Base-by-base conservation (phyloP, 805 yeast genomes). In the Ogataea populi-albae region DNA sequence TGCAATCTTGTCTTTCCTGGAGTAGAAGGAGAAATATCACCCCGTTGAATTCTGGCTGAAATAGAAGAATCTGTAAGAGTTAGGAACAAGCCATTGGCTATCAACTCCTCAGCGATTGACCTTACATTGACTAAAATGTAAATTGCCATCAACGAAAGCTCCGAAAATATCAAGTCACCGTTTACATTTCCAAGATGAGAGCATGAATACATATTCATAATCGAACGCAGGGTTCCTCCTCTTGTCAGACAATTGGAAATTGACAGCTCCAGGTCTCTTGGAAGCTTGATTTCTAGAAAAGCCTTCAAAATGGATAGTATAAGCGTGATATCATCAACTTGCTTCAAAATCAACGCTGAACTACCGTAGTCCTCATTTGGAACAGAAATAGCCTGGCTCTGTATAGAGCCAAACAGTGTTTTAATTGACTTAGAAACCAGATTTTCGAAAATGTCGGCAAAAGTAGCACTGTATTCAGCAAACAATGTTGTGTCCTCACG, bases 61-160 rank as follows among this genome's bases (percentile, higher is more conserved):
- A 86, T 68, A 5, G 88, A 80, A 37, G 93, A 80, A 49, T 87
- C 95, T 4, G 79, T 70, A 26, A 89, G 61, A 4, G 78, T 78
- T 3, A 79, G 66, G 37, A 84, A 74, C 23, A 89, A 58, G 0
- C 95, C 95, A 26, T 71, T 64, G 3, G 70, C 54, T 10, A 84
- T 70, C 32, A 88, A 64, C 32, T 70, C 74, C 37, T 81, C 84
- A 1, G 95, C 89, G 46, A 87, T 71, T 1, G 60, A 62, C 28
- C 75, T 77, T 8, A 77, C 66, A 1, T 76, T 62, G 46, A 83
- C 74, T 54, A 87, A 64, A 47, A 86, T 93, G 39, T 77, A 75
- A 21, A 88, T 66, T 45, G 76, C 85, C 49, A 77, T 69, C 43
- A 89, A 62, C 7, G 87, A 65, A 26, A 86, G 57, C 44, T 85